Evolutionary conservation across 1,284 basidiomycete genomes (phyloP).

Genomic region (Heterobasidion annosum): DNA sequence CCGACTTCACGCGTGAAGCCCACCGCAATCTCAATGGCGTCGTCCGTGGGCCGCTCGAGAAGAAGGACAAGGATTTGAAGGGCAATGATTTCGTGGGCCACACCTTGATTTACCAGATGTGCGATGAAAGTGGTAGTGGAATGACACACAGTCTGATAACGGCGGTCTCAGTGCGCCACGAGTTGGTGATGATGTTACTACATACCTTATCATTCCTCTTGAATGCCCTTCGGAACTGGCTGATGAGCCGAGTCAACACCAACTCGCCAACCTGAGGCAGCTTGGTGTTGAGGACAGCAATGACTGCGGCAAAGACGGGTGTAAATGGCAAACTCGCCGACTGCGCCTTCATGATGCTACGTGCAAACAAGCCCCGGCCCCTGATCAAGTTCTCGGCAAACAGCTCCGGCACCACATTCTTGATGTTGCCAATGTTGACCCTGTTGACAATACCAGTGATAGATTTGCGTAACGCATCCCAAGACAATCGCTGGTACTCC

Average conservation of each 20-base stretch:
- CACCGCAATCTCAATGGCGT: slow-evolving; percentile 97
- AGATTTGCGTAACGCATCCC: slow-evolving; percentile 97
- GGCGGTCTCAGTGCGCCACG: not conserved
- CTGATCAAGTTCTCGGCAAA: slow-evolving; percentile 90
- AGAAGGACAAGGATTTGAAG: slow-evolving; percentile 93
- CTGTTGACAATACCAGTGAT: slow-evolving; percentile 99
- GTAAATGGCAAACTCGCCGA: slow-evolving; percentile 95
- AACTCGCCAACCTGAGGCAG: slow-evolving; percentile 95
- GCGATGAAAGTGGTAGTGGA: slow-evolving; percentile 95
- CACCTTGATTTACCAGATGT: slow-evolving; percentile 93
- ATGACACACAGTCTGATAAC: slow-evolving; percentile 73
- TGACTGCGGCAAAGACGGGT: slow-evolving; percentile 92
- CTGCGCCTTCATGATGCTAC: slow-evolving; percentile 98
- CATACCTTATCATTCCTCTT: slow-evolving; percentile 96
- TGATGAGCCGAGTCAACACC: slow-evolving; percentile 81
- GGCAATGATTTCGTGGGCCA: slow-evolving; percentile 91
- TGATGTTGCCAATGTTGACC: slow-evolving; percentile 94
- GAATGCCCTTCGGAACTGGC: slow-evolving; percentile 92
- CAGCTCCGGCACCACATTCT: slow-evolving; percentile 90
- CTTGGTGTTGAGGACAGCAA: slow-evolving; percentile 96
- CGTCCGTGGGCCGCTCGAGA: slow-evolving; percentile 93
- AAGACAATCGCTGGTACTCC: slow-evolving; percentile 95
- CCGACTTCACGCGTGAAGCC: slow-evolving; percentile 97
- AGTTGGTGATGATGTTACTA: slow-evolving; percentile 7
- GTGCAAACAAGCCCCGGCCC: slow-evolving; percentile 81